A percentile compares a stretch with the other conserved stretches of the same genome.
Evolutionary conservation across 2,329 filamentous ascomycete species (phyloP).

Genomic region (Cytospora piceae): DNA sequence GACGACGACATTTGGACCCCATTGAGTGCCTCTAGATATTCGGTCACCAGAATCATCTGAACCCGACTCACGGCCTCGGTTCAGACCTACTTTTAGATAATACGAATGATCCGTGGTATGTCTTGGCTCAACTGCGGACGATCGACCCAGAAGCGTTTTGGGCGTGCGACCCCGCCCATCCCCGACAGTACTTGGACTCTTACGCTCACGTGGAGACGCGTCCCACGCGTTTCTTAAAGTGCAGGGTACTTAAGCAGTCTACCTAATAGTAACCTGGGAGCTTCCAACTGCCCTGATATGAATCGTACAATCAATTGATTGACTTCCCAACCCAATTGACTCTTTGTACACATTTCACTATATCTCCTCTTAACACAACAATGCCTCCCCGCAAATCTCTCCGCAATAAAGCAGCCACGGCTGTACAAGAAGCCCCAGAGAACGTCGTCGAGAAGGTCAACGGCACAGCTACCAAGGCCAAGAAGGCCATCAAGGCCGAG

Average conservation of each 20-base stretch:
- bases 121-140: too few species aligned
- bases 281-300: not conserved
- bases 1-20: too few species aligned
- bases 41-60: too few species aligned
- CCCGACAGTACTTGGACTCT: too few species aligned
- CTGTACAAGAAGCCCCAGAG: slow-evolving; percentile 33
- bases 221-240: not conserved
- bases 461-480: slow-evolving; percentile 31
- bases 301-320: not conserved
- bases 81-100: too few species aligned
- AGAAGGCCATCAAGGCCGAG: slow-evolving; percentile 40
- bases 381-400: slow-evolving; percentile 28
- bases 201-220: not conserved
- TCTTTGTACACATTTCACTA: not conserved
- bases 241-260: not conserved
- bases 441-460: slow-evolving; percentile 31
- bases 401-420: slow-evolving; percentile 31
- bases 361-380: not conserved
- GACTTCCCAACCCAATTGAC: not conserved
- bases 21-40: too few species aligned
- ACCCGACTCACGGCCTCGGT: too few species aligned
- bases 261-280: not conserved
- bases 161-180: too few species aligned
- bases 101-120: too few species aligned
- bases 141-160: too few species aligned